Conservation (phyloP, 2,329 filamentous ascomycete species). For the Cladosporium sp. region DNA sequence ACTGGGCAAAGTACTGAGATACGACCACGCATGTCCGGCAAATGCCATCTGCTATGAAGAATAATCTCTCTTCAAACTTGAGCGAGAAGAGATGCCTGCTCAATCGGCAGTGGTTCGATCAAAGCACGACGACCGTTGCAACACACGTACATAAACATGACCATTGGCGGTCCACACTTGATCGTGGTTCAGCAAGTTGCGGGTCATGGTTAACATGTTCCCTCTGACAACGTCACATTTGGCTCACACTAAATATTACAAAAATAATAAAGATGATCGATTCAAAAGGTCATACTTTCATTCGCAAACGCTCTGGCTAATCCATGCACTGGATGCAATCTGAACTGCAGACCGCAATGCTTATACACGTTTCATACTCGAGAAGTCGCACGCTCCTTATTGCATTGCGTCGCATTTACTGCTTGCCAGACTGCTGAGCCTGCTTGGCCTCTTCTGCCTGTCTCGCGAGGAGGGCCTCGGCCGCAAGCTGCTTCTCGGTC, state of each 20-base stretch:
- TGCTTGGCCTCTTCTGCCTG: slow-evolving; percentile 4
- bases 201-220: not conserved
- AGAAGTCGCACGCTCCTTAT: not conserved
- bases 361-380: not conserved
- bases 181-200: not conserved
- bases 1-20: not conserved
- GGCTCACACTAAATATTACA: not conserved
- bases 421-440: not conserved
- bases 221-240: not conserved
- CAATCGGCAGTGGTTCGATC: not conserved
- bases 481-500: slow-evolving; percentile 40
- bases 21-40: not conserved
- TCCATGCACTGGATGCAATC: slow-evolving; percentile 6
- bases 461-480: slow-evolving; percentile 23
- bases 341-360: slow-evolving; percentile 6
- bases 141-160: not conserved
- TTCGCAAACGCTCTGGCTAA: slow-evolving; percentile 12
- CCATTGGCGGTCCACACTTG: not conserved
- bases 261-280: not conserved
- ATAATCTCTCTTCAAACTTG: not conserved
- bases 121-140: not conserved
- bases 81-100: not conserved
- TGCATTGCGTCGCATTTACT: not conserved
- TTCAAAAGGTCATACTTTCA: slow-evolving; percentile 15
- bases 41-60: not conserved